phyloP scores from a whole-genome alignment of 441 rosid genomes.

The Raphanus hybrid region DNA sequence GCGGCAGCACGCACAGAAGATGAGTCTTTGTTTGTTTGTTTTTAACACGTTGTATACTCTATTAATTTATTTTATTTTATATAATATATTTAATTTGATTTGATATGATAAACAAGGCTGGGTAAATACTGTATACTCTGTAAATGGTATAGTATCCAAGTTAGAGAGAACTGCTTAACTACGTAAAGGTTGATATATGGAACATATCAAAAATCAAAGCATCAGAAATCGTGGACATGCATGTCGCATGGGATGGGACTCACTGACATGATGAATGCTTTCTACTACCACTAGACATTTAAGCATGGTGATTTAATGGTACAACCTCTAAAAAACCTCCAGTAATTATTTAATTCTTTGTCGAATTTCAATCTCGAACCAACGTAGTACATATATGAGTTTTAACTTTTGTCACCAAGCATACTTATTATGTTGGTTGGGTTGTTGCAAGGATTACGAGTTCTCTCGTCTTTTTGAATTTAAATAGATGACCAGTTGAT shows the following conservation, averaged over 20 bases:
- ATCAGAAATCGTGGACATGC: conserved; percentile 10
- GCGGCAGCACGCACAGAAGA: conserved; percentile 5
- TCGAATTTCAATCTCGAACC: conserved; percentile 12
- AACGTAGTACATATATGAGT: not conserved
- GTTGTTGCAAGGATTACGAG: conserved; percentile 5
- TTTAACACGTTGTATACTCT: conserved; percentile 5
- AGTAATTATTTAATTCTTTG: not conserved
- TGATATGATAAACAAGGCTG: too few species aligned
- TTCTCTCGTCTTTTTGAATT: not conserved
- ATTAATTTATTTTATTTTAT: not conserved
- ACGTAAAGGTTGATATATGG: conserved; percentile 7
- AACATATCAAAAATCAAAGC: not conserved
- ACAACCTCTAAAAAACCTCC: conserved; percentile 10
- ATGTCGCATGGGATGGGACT: conserved; percentile 33
- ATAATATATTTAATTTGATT: too few species aligned
- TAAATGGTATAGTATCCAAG: not conserved
- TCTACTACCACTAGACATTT: conserved; percentile 14
- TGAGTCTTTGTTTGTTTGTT: not conserved
- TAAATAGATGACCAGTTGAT: not conserved
- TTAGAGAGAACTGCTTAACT: conserved; percentile 12
- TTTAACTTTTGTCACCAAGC: conserved; percentile 11
- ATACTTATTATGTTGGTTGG: not conserved
- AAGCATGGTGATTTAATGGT: conserved; percentile 8
- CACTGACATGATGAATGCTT: conserved; percentile 14
- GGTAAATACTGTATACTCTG: not conserved